A percentile compares a stretch with the other conserved stretches of the same genome.
Evolutionary conservation across 441 rosid genomes (phyloP).

Genomic region (Erysimum pusillum): DNA sequence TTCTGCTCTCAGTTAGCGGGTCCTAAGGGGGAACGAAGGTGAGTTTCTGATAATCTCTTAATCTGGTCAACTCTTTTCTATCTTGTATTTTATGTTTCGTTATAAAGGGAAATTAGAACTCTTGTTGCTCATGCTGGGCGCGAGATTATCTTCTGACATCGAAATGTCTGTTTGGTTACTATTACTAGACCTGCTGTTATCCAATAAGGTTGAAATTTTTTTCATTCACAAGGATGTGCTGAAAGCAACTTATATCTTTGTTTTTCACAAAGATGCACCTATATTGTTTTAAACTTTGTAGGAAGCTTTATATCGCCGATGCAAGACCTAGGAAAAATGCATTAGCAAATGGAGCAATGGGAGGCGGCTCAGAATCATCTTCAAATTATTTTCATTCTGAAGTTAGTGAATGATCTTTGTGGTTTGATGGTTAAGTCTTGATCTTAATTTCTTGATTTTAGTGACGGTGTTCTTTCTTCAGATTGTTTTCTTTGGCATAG

Average conservation of each 20-base stretch:
- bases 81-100: conserved; percentile 22
- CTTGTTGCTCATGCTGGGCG: conserved; percentile 17
- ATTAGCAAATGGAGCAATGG: conserved; percentile 99
- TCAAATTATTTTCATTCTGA: conserved; percentile 95
- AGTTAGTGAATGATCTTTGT: conserved; percentile 61
- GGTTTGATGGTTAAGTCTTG: conserved; percentile 36
- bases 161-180: conserved; percentile 22
- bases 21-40: conserved; percentile 66
- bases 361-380: conserved; percentile 99
- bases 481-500: conserved; percentile 99
- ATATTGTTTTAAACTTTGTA: conserved; percentile 33
- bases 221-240: conserved; percentile 23
- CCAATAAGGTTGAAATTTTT: conserved; percentile 23
- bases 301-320: conserved; percentile 97
- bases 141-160: conserved; percentile 6
- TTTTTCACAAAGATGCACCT: background rate
- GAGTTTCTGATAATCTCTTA: conserved; percentile 32
- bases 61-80: conserved; percentile 8
- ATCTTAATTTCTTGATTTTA: conserved; percentile 32
- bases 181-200: background rate
- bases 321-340: conserved; percentile 99
- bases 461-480: conserved; percentile 45
- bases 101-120: conserved; percentile 8
- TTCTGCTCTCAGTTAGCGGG: conserved; percentile 76
- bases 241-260: background rate